These are phyloP conservation scores for Quercus variabilis DNA, from an alignment of 306 rosid genomes.

Conservation along the genomic window DNA sequence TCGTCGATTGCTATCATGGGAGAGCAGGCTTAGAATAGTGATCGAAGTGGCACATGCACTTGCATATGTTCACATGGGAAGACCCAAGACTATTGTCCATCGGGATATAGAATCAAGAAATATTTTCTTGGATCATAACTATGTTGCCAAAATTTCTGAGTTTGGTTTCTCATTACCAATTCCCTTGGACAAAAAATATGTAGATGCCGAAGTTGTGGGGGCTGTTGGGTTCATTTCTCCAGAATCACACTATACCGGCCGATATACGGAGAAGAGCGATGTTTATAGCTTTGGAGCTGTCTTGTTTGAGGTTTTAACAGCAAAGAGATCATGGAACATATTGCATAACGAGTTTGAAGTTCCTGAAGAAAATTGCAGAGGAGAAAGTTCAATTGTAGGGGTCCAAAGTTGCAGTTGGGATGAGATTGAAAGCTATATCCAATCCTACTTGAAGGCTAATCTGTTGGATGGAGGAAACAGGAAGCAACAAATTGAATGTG, in stretches of 20 bases:
- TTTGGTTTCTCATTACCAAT: background rate
- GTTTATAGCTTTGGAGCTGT: background rate
- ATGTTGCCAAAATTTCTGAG: background rate
- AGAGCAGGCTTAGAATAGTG: conserved; percentile 5
- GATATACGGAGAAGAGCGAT: background rate
- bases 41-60: conserved; percentile 4
- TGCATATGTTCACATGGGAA: conserved; percentile 6
- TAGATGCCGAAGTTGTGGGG: background rate
- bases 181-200: background rate
- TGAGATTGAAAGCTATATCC: too few species aligned
- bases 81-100: background rate
- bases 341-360: too few species aligned
- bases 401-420: too few species aligned
- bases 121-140: conserved; percentile 4
- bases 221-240: background rate
- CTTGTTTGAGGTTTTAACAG: background rate
- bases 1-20: background rate
- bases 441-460: too few species aligned
- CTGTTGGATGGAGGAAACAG: too few species aligned
- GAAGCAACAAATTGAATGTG: too few species aligned
- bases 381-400: too few species aligned
- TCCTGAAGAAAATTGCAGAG: too few species aligned
- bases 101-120: background rate
- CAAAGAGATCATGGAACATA: background rate
- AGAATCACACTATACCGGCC: background rate